Evolutionary conservation across 202 grass and related monocot species (phyloP).

Genomic region (Miscanthus sacchariflorus): DNA sequence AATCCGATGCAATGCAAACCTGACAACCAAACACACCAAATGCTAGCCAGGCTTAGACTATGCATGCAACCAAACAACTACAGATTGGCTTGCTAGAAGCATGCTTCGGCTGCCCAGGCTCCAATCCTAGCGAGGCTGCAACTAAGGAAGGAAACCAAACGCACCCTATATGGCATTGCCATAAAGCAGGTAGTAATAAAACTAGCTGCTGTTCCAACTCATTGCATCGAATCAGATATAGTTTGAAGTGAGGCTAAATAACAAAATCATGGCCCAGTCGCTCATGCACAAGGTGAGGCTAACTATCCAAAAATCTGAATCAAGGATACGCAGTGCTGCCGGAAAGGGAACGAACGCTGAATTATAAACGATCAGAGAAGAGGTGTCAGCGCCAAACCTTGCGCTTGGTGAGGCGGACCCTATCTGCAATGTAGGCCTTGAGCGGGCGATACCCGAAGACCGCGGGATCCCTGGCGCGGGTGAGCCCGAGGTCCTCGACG

Average conservation of each 20-base stretch:
- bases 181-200: not conserved
- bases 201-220: not conserved
- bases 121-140: too few species aligned
- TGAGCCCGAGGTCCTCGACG: slow-evolving; percentile 78
- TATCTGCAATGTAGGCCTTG: slow-evolving; percentile 71
- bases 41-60: too few species aligned
- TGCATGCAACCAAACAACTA: too few species aligned
- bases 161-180: not conserved
- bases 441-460: slow-evolving; percentile 55
- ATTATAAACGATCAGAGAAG: slow-evolving; percentile 9
- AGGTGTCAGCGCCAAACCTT: slow-evolving; percentile 53
- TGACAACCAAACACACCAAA: too few species aligned
- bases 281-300: not conserved
- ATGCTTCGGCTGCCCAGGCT: too few species aligned
- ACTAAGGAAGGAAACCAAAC: too few species aligned
- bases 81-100: too few species aligned
- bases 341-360: not conserved
- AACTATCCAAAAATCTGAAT: not conserved
- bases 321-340: not conserved
- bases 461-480: slow-evolving; percentile 42
- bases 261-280: not conserved
- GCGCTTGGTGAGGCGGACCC: slow-evolving; percentile 66
- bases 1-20: too few species aligned
- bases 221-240: not conserved
- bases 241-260: not conserved